phyloP scores from a whole-genome alignment of 2,329 filamentous ascomycete genomes.

The Pseudogymnoascus sp. region DNA sequence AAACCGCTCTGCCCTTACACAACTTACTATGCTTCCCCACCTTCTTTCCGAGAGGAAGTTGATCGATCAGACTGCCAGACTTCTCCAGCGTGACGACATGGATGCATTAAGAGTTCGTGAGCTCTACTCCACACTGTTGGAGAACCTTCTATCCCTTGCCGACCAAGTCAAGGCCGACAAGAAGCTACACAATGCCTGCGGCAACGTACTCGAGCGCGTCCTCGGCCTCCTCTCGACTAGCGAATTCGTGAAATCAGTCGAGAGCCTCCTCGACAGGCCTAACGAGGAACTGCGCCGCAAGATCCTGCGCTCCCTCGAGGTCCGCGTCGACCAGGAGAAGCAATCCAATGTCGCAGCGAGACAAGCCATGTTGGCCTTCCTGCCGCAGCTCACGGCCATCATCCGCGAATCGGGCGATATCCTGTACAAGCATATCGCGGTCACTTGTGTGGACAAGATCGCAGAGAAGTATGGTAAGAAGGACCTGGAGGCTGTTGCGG shows the following conservation, averaged over 20 bases:
- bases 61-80: constrained; percentile 44
- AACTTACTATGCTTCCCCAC: constrained; percentile 48
- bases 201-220: constrained; percentile 67
- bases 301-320: constrained; percentile 71
- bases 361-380: constrained; percentile 63
- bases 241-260: constrained; percentile 83
- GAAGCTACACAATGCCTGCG: constrained; percentile 48
- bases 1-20: constrained; percentile 42
- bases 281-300: constrained; percentile 69
- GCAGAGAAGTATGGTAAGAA: constrained; percentile 93
- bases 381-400: constrained; percentile 69
- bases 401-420: constrained; percentile 64
- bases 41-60: constrained; percentile 51
- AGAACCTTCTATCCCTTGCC: constrained; percentile 56
- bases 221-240: constrained; percentile 75
- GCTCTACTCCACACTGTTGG: constrained; percentile 59
- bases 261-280: constrained; percentile 67
- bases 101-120: constrained; percentile 56
- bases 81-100: constrained; percentile 56
- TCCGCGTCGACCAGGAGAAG: constrained; percentile 65
- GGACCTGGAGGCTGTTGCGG: constrained; percentile 65
- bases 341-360: constrained; percentile 61
- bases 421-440: constrained; percentile 72
- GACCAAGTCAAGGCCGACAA: constrained; percentile 53
- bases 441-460: constrained; percentile 87